Base-by-base conservation (phyloP, 495 filamentous ascomycete species). In the Aspergillus egyptiacus region DNA sequence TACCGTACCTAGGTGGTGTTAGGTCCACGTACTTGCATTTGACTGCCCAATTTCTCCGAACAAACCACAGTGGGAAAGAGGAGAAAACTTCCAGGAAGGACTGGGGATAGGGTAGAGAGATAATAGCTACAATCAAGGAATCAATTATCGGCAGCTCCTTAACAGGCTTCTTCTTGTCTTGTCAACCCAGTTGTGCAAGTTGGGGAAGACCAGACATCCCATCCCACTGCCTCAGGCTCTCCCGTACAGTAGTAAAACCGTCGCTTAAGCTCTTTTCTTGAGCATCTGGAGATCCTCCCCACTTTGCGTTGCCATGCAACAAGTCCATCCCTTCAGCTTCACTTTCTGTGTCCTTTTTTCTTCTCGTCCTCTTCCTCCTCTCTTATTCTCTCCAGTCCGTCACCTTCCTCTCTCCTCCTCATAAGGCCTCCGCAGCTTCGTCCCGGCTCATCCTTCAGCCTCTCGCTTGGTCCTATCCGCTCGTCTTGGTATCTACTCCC, bases 301-400 rank as follows among this genome's bases (percentile, higher is more conserved):
- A 69, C 68, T 67, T 56, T 63, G 60, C 70, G 70, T 73, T 73
- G 70, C 70, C 70, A 71, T 73, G 70, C 70, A 73, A 73, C 70
- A 73, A 68, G 67, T 56, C 58, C 66, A 69, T 70, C 67, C 67
- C 68, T 73, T 71, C 70, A 73, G 70, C 70, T 71, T 73, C 70
- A 72, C 64, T 62, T 68, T 70, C 63, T 67, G 63, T 61, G 57
- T 45, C 32, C 57, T 45, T 53, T 54, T 69, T 65, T 63, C 57
- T 47, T 49, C 41, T 51, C 43, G 46, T 63, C 50, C 61, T 57
- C 47, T 54, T 46, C 53, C 47, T 51, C 38, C 54, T 38, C 49
- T 58, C 57, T 56, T 44, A 41, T 56, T 53, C 46, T 61, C 50
- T 47, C 60, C 36, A 55, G 48, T 51, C 45, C 52, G 32, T 48